A percentile compares a stretch with the other conserved stretches of the same genome.
phyloP scores from a whole-genome alignment of 78 protist genomes.

The Mantamonas sphyraenae region DNA sequence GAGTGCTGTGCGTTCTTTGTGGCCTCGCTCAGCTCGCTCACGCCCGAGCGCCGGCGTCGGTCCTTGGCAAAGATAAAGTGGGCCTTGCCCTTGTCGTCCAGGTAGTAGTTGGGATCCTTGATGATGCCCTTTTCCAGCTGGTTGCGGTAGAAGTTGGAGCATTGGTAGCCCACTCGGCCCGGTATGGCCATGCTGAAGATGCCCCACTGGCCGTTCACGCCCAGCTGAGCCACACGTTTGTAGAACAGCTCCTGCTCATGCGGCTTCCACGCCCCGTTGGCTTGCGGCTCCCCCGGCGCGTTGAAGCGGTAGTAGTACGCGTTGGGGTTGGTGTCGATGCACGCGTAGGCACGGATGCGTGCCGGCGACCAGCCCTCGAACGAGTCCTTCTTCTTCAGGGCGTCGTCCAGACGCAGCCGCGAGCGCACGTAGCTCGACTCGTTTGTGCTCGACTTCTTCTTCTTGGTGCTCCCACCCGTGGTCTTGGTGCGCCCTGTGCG shows the following conservation, averaged over 20 bases:
- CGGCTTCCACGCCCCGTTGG: constrained; percentile 40
- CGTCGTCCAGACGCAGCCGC: constrained; percentile 1
- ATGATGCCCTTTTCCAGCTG: constrained; percentile 7
- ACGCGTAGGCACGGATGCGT: constrained; percentile 6
- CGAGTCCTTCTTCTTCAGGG: constrained; percentile 14
- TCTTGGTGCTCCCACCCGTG: background rate
- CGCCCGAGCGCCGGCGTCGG: background rate
- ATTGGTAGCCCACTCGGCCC: constrained; percentile 64
- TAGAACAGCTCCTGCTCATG: constrained; percentile 31
- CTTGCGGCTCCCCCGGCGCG: constrained; percentile 34
- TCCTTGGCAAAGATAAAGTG: background rate
- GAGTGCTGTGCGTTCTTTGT: too few species aligned
- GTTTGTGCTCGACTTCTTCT: background rate
- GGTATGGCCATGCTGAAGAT: constrained; percentile 45
- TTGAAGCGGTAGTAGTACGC: constrained; percentile 63
- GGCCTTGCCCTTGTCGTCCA: constrained; percentile 28
- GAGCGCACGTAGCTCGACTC: background rate
- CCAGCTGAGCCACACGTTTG: constrained; percentile 32
- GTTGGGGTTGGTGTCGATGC: constrained; percentile 44
- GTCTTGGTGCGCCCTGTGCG: background rate
- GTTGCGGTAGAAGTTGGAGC: constrained; percentile 38
- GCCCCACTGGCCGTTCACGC: constrained; percentile 63
- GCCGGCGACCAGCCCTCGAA: constrained; percentile 43
- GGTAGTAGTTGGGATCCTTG: constrained; percentile 16
- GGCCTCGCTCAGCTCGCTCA: too few species aligned